Base-by-base conservation (phyloP, 2,329 filamentous ascomycete genomes). In the Lecanicillium sp. region DNA sequence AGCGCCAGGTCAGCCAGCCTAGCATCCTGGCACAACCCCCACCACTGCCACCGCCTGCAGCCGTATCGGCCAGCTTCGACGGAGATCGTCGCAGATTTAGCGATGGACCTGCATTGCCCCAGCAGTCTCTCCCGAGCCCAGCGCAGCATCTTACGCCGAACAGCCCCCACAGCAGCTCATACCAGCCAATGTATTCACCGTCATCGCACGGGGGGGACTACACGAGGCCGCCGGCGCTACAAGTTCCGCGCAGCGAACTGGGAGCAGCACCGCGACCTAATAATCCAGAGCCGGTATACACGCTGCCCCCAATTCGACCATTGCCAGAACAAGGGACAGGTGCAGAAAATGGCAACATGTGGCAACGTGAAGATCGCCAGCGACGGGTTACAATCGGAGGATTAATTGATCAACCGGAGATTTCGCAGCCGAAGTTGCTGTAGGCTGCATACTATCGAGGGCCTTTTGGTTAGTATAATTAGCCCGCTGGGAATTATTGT, bases 161-260 rank as follows among this genome's bases (percentile, higher is more conserved):
- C 5, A 38, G 22, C 3, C 30, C 35, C 10, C 40, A 35, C 5
- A n/a, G 13, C 25, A 31, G 15, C 34, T 18, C 35, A 8, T 37
- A 41, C 27, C 40, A 34, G 27, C 37, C 40, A 8, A 38, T 41
- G 14, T 79, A 72, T 50, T 57, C 66, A 6, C 57, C 67, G 14
- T 65, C 70, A 12, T 61, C 67, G 2, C 60, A 52, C 41, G 64
- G 59, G 25, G 52, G 57, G 13, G 73, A 72, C 20, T 74, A 70
- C 46, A 49, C 61, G 9, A 64, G 62, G 1, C 56, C 62, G 9
- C 58, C 66, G n/a, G 64, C 68, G 14, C 75, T 74, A 49, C 71
- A 74, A 42, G 64, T 69, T 10, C 71, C 72, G 1, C 65, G 74
- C 36, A 77, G 67, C 46, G 74, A 79, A 47, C 46, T 31, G 30